A percentile compares a stretch with the other conserved stretches of the same genome.
These are phyloP conservation scores for Polygonum maritimum DNA, from an alignment of 148 eudicot species.

Conservation along the genomic window DNA sequence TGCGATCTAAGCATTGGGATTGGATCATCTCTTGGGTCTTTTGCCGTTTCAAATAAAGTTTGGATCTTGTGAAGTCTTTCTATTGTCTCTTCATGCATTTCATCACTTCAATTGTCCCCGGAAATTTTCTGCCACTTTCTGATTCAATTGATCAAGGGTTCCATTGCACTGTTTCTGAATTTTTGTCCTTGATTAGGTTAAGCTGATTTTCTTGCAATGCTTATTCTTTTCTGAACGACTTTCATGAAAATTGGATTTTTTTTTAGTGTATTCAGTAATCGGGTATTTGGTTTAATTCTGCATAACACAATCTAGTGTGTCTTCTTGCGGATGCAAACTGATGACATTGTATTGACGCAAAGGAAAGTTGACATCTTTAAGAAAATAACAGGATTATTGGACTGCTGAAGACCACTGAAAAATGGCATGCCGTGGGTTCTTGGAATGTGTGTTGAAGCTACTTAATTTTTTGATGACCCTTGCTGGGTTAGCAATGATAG, in stretches of 20 bases:
- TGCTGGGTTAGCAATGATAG: slow-evolving; percentile 75
- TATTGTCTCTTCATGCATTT: neutral
- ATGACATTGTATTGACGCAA: neutral
- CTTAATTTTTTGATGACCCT: slow-evolving; percentile 72
- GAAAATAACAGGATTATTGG: neutral
- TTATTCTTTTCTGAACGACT: neutral
- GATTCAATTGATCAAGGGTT: slow-evolving; percentile 5
- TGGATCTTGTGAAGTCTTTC: neutral
- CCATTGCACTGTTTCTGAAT: neutral
- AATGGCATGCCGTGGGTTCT: slow-evolving; percentile 86
- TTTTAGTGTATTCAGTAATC: neutral
- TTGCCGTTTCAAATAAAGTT: neutral
- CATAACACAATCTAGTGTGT: neutral
- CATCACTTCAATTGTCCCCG: neutral
- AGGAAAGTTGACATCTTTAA: neutral
- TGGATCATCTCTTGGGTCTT: neutral
- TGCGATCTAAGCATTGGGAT: neutral
- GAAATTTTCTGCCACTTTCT: neutral
- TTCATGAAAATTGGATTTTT: neutral
- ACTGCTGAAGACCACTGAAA: slow-evolving; percentile 9
- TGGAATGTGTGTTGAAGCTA: slow-evolving; percentile 76
- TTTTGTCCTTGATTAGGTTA: slow-evolving; percentile 5
- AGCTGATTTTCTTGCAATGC: slow-evolving; percentile 3
- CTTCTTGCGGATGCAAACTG: neutral
- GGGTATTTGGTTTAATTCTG: neutral